Percentiles rank a stretch among this genome's conserved stretches.
Evolutionary conservation across 2,329 filamentous ascomycete species (phyloP).

Genomic region (Talaromyces rugulosus): DNA sequence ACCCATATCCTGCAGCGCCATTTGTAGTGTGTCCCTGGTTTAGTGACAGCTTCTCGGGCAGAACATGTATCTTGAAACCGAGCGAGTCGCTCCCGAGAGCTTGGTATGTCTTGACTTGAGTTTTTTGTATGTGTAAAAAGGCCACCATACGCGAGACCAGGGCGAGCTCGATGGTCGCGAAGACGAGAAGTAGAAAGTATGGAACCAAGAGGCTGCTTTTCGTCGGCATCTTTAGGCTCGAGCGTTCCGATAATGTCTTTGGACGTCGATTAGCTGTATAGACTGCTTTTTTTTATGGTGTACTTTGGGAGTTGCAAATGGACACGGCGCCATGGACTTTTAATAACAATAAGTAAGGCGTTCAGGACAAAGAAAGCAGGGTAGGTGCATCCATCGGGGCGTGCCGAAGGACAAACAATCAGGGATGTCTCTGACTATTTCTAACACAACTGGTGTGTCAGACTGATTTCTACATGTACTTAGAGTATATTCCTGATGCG

Average conservation of each 20-base stretch:
- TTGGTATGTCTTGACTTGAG: neutral
- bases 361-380: neutral
- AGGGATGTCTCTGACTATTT: neutral
- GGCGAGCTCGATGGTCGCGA: constrained; percentile 7
- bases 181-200: constrained; percentile 5
- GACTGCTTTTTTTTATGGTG: neutral
- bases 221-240: neutral
- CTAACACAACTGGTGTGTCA: neutral
- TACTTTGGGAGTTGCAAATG: neutral
- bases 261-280: neutral
- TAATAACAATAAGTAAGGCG: neutral
- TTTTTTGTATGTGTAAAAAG: constrained; percentile 9
- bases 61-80: constrained; percentile 5
- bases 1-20: constrained; percentile 5
- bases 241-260: neutral
- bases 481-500: neutral
- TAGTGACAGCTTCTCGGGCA: constrained; percentile 8
- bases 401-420: neutral
- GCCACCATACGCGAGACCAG: constrained; percentile 10
- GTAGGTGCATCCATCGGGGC: neutral
- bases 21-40: constrained; percentile 11
- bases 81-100: neutral
- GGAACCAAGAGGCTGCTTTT: constrained; percentile 5
- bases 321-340: neutral
- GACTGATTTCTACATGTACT: neutral